Conservation (phyloP, 2,329 filamentous ascomycete genomes). For the Penicillium paneum region DNA sequence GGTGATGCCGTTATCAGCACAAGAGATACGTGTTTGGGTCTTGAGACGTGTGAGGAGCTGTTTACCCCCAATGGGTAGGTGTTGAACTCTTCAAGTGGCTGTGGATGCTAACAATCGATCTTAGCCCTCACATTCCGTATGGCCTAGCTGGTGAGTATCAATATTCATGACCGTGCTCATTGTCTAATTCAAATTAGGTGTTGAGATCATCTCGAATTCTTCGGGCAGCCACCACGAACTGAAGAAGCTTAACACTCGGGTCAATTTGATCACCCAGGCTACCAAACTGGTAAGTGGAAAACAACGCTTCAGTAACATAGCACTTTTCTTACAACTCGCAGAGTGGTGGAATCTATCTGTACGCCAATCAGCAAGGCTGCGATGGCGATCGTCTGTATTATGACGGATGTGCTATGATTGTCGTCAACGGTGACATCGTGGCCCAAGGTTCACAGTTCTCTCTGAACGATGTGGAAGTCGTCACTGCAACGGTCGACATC, state of each 20-base stretch:
- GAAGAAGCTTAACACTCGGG: slow-evolving; percentile 61
- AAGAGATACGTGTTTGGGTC: slow-evolving; percentile 60
- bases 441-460: slow-evolving; percentile 66
- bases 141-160: slow-evolving; percentile 47
- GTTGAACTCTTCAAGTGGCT: not conserved
- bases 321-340: not conserved
- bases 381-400: slow-evolving; percentile 62
- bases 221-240: slow-evolving; percentile 67
- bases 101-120: not conserved
- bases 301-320: too few relatives aligned
- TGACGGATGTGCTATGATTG: slow-evolving; percentile 62
- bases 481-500: slow-evolving; percentile 64
- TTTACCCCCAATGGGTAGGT: slow-evolving; percentile 53
- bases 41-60: slow-evolving; percentile 67
- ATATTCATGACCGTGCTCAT: slow-evolving; percentile 23
- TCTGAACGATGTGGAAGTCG: slow-evolving; percentile 63
- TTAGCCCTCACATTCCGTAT: slow-evolving; percentile 40
- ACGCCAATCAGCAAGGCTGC: slow-evolving; percentile 61
- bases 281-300: slow-evolving; percentile 42
- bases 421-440: slow-evolving; percentile 60
- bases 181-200: slow-evolving; percentile 36
- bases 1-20: slow-evolving; percentile 66
- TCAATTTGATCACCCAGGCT: slow-evolving; percentile 64
- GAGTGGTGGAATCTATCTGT: slow-evolving; percentile 52
- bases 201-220: slow-evolving; percentile 69